These are phyloP conservation scores for Phoma sp. DNA, from an alignment of 2,329 filamentous ascomycete genomes.

Conservation along the genomic window DNA sequence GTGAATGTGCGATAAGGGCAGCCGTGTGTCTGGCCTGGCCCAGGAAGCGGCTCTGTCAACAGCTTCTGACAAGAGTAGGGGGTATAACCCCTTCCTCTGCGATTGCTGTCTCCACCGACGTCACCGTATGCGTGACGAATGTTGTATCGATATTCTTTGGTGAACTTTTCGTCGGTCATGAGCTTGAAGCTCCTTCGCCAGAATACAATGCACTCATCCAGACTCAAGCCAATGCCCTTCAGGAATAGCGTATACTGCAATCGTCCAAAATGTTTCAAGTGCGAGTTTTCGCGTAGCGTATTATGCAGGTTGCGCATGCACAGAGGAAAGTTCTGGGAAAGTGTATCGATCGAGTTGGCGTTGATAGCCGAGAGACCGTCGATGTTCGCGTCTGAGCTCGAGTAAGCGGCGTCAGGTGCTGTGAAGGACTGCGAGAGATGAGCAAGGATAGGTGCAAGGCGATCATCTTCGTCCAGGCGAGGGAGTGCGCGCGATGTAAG, in stretches of 20 bases:
- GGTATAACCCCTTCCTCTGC: slow-evolving; percentile 84
- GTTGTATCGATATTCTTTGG: slow-evolving; percentile 98
- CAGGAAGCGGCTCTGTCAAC: slow-evolving; percentile 84
- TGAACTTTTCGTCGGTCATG: slow-evolving; percentile 91
- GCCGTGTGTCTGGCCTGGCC: slow-evolving; percentile 88
- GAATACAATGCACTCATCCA: slow-evolving; percentile 92
- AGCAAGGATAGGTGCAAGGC: slow-evolving; percentile 74
- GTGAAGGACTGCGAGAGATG: slow-evolving; percentile 96
- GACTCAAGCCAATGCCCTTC: slow-evolving; percentile 87
- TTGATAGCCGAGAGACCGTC: slow-evolving; percentile 71
- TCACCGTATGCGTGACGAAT: slow-evolving; percentile 94
- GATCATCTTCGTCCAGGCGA: slow-evolving; percentile 93
- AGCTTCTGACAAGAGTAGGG: slow-evolving; percentile 96
- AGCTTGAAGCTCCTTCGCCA: slow-evolving; percentile 88
- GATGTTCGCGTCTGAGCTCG: slow-evolving; percentile 71
- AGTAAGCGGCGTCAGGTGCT: slow-evolving; percentile 85
- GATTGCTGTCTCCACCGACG: slow-evolving; percentile 89
- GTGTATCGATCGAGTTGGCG: slow-evolving; percentile 70
- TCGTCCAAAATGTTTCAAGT: slow-evolving; percentile 91
- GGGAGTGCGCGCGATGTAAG: slow-evolving; percentile 90
- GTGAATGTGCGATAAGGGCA: slow-evolving; percentile 95
- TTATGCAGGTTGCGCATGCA: slow-evolving; percentile 95
- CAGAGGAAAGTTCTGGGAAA: slow-evolving; percentile 82
- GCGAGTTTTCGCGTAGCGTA: slow-evolving; percentile 82
- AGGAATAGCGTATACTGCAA: slow-evolving; percentile 96